Evolutionary conservation across 2,329 filamentous ascomycete species (phyloP), one percentile per base, ranked within the genome.

Genomic region (Fusarium sp.): DNA sequence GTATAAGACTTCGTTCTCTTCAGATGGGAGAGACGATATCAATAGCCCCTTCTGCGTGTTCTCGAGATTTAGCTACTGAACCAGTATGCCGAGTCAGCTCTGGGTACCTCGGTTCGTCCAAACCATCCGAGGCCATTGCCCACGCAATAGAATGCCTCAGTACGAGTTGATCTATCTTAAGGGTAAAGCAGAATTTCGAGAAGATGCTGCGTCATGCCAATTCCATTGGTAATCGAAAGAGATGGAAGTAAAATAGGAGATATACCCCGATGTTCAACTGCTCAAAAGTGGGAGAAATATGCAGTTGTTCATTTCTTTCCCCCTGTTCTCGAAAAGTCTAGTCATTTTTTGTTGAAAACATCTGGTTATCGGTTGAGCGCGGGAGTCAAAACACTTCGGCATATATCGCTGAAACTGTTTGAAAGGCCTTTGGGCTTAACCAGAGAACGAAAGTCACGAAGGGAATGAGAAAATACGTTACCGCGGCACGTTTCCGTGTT

Each of bases 301-400:
- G 31, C 18, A 49, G 30, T 30, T n/a, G 18, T 28, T 65, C 25
- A 41, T 66, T 34, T 41, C 30, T 46, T 66, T 62, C 28, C 43
- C 58, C 55, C 23, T 30, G 57, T 46, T 37, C 56, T 45, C 45
- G 16, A 58, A 41, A 39, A 49, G 37, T 44, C 48, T 48, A 54
- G 50, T 46, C 34, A 44, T 52, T 46, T 64, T 60, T 52, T 43
- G 59, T 57, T 13, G 30, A 45, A 44, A 42, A 49, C 31, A 34
- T 8, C 9, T 48, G 23, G 34, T 13, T 28, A 11, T 51, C 45
- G 26, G 41, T 30, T 25, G 42, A 37, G 34, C 28, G 26, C 30
- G 23, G 23, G 44, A 16, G 28, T 30, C 25, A 21, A 53, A 34
- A n/a, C 34, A 31, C 18, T 52, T 3, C 25, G 19, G n/a, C 28